These are phyloP conservation scores for Halophytophthora polymorphica DNA, from an alignment of 352 stramenopile species.

Conservation along the genomic window DNA sequence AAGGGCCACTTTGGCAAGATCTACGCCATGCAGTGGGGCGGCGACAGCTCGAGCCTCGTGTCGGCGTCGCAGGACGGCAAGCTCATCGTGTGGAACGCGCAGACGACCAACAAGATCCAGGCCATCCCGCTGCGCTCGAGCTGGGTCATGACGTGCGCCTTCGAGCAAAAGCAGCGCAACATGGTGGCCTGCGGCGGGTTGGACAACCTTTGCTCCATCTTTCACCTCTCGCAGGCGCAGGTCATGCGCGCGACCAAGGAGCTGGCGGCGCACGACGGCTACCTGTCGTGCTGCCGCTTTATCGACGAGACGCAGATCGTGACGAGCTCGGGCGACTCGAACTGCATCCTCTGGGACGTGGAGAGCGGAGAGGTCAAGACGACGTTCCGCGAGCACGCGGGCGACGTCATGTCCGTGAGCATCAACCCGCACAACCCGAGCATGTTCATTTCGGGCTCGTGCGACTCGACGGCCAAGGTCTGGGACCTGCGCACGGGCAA, in stretches of 20 bases:
- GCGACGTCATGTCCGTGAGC: constrained; percentile 97
- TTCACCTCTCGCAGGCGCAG: constrained; percentile 91
- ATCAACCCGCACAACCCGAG: constrained; percentile 94
- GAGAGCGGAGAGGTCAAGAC: constrained; percentile 92
- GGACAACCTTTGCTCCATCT: constrained; percentile 99
- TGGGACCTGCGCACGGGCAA: constrained; percentile 97
- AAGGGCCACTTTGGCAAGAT: constrained; percentile 99
- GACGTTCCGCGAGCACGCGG: constrained; percentile 97
- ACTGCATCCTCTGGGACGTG: constrained; percentile 99
- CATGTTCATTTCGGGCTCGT: constrained; percentile 97
- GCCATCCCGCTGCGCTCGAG: constrained; percentile 95
- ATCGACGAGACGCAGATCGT: constrained; percentile 93
- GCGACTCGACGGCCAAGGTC: constrained; percentile 96
- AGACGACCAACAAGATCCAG: constrained; percentile 97
- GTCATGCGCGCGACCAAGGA: constrained; percentile 92
- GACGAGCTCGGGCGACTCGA: constrained; percentile 96
- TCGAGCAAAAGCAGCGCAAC: constrained; percentile 96
- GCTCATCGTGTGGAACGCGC: constrained; percentile 98
- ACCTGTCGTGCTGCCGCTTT: constrained; percentile 98
- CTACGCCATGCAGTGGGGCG: constrained; percentile 98
- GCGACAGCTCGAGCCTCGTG: constrained; percentile 89
- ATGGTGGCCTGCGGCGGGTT: constrained; percentile 98
- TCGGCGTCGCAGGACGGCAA: constrained; percentile 98
- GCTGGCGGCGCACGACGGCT: constrained; percentile 97
- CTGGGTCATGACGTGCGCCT: constrained; percentile 99